Conservation (phyloP, 495 filamentous ascomycete species). For the Penicillium manginii region DNA sequence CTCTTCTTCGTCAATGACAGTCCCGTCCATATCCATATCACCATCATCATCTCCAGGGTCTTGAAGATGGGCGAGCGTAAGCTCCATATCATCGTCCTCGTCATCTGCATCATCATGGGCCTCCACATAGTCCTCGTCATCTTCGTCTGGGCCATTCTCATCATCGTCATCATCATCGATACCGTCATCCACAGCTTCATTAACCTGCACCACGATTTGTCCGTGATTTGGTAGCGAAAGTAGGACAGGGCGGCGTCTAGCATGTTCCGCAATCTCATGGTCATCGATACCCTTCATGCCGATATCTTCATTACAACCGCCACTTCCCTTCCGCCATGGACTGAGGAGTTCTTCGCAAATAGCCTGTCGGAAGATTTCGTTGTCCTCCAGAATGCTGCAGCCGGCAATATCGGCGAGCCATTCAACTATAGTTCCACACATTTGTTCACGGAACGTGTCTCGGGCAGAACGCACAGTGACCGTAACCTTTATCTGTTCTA, state of each 20-base stretch:
- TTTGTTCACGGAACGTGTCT: conserved; percentile 96
- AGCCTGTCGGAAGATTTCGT: conserved; percentile 73
- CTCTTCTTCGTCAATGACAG: conserved; percentile 63
- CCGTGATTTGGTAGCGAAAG: conserved; percentile 44
- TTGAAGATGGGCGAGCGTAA: conserved; percentile 22
- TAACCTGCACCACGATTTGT: conserved; percentile 42
- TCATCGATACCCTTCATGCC: conserved; percentile 89
- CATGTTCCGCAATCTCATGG: conserved; percentile 61
- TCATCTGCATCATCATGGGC: conserved; percentile 51
- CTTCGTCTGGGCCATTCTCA: conserved; percentile 29
- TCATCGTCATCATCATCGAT: conserved; percentile 52
- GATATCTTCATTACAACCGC: conserved; percentile 79
- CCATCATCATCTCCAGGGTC: conserved; percentile 48
- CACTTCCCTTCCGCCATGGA: conserved; percentile 84
- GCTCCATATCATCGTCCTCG: conserved; percentile 40
- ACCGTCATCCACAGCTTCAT: conserved; percentile 55
- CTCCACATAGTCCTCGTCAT: conserved; percentile 49
- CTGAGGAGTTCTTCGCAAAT: conserved; percentile 91
- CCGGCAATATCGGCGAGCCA: conserved; percentile 94
- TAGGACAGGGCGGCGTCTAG: conserved; percentile 40
- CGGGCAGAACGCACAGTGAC: conserved; percentile 91
- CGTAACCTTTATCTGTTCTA: conserved; percentile 95
- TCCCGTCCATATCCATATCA: conserved; percentile 55
- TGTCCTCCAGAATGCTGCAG: conserved; percentile 81
- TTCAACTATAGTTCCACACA: conserved; percentile 97